Evolutionary conservation across 352 stramenopile species (phyloP), one percentile per base, ranked within the genome.

Genomic region (Globisporangium lucens): DNA sequence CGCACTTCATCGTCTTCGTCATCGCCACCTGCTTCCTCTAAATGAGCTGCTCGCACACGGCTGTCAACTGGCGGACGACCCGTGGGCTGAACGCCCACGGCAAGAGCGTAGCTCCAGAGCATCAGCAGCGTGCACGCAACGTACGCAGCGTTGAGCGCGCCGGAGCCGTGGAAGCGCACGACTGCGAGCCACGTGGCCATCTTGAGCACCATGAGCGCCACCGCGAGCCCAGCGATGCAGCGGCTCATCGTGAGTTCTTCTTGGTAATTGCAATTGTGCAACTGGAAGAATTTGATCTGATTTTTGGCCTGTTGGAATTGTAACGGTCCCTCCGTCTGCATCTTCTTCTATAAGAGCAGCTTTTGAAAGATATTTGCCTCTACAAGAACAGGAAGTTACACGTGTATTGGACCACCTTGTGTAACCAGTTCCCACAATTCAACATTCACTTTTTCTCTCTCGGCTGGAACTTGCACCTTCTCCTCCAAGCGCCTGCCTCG

Each of bases 81-180:
- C 8, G 62, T 67, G 2, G 80, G 73, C 13, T 68, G 56, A 38
- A 75, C 72, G 35, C 52, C 33, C 69, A 89, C 80, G 20, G 83
- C 71, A n/a, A 79, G 73, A 33, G 51, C 67, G 73, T 94, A 95
- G 72, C 82, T 91, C 83, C 87, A 93, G 59, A 93, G 61, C 87
- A 94, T 95, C 36, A 93, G 72, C 41, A 74, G 9, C 13, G 78
- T 82, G 22, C 70, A 27, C 15, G 70, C 29, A 20, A 74, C 56
- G 71, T 86, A 93, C 38, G 85, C 47, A 0, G 53, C 51, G 57
- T 86, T 90, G 38, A 79, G 60, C 0, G 56, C 12, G 1, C 62
- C 0, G 3, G 69, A 65, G 0, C 66, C 69, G 46, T 79, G 62
- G 2, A 71, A 63, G 33, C 75, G 74, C 43, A 83, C 65, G 55